These are phyloP conservation scores for Xylaria grammica DNA, from an alignment of 495 filamentous ascomycete genomes.

Conservation along the genomic window DNA sequence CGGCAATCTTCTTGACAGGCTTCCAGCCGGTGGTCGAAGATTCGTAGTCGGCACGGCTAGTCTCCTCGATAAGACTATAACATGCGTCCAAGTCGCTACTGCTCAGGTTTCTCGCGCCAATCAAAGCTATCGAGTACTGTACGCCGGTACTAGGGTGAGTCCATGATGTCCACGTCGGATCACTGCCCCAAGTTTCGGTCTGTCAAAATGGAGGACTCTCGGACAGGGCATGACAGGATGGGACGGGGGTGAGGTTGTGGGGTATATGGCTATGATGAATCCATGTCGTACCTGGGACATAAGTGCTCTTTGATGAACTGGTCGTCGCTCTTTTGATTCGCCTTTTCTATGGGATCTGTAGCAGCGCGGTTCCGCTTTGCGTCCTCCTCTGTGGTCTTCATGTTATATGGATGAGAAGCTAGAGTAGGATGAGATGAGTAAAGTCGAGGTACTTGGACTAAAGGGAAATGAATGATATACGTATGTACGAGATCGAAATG, in stretches of 20 bases:
- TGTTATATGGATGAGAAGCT: not conserved
- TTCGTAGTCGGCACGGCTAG: conserved; percentile 70
- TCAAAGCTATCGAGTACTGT: conserved; percentile 52
- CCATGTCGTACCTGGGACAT: conserved; percentile 39
- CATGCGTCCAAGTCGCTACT: conserved; percentile 65
- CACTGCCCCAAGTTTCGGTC: conserved; percentile 11
- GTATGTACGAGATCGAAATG: not conserved
- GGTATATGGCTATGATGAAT: not conserved
- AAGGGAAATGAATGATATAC: not conserved
- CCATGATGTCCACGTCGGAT: conserved; percentile 50
- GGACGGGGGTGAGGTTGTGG: not conserved
- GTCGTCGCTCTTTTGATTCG: conserved; percentile 49
- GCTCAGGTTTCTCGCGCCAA: conserved; percentile 53
- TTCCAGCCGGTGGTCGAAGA: conserved; percentile 72
- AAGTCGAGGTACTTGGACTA: no score
- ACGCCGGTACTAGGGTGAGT: conserved; percentile 45
- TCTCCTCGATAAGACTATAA: conserved; percentile 72
- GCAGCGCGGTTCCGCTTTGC: conserved; percentile 39
- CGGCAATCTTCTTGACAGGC: conserved; percentile 66
- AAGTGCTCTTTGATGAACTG: conserved; percentile 53
- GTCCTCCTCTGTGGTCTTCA: conserved; percentile 14
- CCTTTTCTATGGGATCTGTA: conserved; percentile 48
- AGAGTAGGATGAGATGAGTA: no score
- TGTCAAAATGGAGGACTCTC: not conserved
- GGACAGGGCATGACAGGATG: not conserved